A percentile compares a stretch with the other conserved stretches of the same genome.
Conservation (phyloP, 2,329 filamentous ascomycete species). For the Nothophaeocryptopus gaeumannii region DNA sequence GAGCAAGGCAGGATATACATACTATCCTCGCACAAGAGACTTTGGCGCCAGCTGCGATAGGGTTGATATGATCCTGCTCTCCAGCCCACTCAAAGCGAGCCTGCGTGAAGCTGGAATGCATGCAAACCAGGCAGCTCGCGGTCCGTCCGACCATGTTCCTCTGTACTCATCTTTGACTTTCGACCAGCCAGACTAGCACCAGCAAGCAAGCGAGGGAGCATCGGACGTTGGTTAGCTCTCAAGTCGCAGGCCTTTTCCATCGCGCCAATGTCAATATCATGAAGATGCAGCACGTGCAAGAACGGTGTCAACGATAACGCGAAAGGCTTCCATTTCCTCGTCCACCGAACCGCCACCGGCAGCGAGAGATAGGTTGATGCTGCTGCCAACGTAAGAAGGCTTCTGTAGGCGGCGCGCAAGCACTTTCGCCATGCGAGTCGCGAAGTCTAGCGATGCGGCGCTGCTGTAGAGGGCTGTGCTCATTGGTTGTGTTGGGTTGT, state of each 20-base stretch:
- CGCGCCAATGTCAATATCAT: neutral
- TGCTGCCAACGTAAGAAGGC: slow-evolving; percentile 89
- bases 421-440: slow-evolving; percentile 78
- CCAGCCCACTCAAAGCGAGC: slow-evolving; percentile 37
- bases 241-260: too few species aligned
- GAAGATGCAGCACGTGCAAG: slow-evolving; percentile 38
- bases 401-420: slow-evolving; percentile 68
- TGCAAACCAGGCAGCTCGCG: slow-evolving; percentile 45
- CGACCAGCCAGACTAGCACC: too few species aligned
- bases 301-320: slow-evolving; percentile 68
- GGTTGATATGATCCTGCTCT: slow-evolving; percentile 53
- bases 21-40: slow-evolving; percentile 41
- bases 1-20: slow-evolving; percentile 48
- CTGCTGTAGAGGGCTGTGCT: slow-evolving; percentile 76
- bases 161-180: slow-evolving; percentile 34
- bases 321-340: slow-evolving; percentile 90
- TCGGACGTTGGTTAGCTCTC: too few species aligned
- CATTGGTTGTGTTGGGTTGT: slow-evolving; percentile 58
- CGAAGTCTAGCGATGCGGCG: slow-evolving; percentile 78
- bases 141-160: slow-evolving; percentile 55
- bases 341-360: slow-evolving; percentile 79
- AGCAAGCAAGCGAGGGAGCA: too few species aligned
- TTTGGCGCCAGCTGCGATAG: slow-evolving; percentile 55
- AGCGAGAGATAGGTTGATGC: slow-evolving; percentile 70
- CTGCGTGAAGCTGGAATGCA: slow-evolving; percentile 42